A percentile compares a stretch with the other conserved stretches of the same genome.
Evolutionary conservation across 257 asterid genomes (phyloP).

Genomic region (Forsythia viridissima): DNA sequence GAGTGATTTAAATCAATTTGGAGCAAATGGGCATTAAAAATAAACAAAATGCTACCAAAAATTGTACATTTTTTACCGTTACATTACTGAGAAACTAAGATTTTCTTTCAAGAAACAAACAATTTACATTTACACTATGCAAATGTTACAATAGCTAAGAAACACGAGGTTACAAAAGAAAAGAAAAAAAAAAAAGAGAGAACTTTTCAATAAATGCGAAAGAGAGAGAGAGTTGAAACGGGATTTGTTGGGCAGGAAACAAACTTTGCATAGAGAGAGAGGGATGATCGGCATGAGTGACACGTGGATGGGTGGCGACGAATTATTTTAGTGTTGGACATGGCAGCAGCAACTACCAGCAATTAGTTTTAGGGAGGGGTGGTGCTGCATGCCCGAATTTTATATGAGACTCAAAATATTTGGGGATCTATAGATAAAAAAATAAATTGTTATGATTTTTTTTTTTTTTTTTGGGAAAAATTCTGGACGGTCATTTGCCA

Average conservation of each 20-base stretch:
- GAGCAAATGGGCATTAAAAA: conserved; percentile 34
- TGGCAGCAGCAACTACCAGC: too few relatives aligned
- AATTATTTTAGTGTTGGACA: too few relatives aligned
- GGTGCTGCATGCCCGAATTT: too few relatives aligned
- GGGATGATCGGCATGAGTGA: conserved; percentile 32
- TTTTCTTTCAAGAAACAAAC: conserved; percentile 11
- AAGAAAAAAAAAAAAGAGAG: background rate
- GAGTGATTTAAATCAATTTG: conserved; percentile 23
- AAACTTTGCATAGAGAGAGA: conserved; percentile 22
- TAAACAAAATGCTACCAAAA: conserved; percentile 21
- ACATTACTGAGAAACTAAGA: conserved; percentile 27
- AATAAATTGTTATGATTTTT: too few relatives aligned
- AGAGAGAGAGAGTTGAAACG: conserved; percentile 17
- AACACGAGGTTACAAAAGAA: background rate
- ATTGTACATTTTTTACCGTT: conserved; percentile 23
- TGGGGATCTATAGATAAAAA: too few relatives aligned
- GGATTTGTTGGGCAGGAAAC: conserved; percentile 22
- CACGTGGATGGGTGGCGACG: conserved; percentile 40
- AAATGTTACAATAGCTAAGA: conserved; percentile 25
- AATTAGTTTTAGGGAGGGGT: too few relatives aligned
- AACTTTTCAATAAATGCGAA: conserved; percentile 25
- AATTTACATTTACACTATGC: conserved; percentile 7
- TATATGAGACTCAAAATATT: too few relatives aligned
- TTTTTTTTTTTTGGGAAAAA: too few relatives aligned
- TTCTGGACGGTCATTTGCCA: too few relatives aligned